Evolutionary conservation across 495 filamentous ascomycete genomes (phyloP).

Genomic region (Rostrohypoxylon terebratum): DNA sequence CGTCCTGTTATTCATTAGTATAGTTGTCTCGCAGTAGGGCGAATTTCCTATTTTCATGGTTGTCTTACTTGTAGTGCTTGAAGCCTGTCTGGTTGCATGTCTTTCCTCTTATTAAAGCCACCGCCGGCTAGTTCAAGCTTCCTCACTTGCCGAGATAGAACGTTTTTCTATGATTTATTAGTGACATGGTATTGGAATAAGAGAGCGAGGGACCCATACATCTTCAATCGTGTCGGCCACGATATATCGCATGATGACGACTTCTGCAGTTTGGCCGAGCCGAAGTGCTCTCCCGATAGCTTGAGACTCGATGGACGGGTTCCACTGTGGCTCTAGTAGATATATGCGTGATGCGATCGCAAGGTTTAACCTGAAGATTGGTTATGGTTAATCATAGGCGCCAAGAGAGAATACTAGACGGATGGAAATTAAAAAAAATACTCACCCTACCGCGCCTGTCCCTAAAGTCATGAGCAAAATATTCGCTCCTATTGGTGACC

Average conservation of each 20-base stretch:
- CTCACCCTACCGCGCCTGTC: neutral
- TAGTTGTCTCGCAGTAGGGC: neutral
- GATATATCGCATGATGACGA: neutral
- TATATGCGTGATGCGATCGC: neutral
- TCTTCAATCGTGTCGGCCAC: neutral
- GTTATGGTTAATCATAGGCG: neutral
- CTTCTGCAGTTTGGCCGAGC: neutral
- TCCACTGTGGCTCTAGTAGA: conserved; percentile 1
- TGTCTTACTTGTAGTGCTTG: neutral
- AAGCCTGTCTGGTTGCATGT: neutral
- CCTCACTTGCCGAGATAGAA: neutral
- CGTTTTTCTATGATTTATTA: neutral
- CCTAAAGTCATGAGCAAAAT: neutral
- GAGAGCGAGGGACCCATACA: neutral
- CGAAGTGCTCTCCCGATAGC: neutral
- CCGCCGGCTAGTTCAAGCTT: neutral
- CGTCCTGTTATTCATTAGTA: neutral
- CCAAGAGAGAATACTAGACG: neutral
- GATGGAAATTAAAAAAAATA: neutral
- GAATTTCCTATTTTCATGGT: neutral
- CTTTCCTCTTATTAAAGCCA: neutral
- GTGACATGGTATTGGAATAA: neutral
- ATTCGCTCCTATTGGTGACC: neutral
- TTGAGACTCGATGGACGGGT: neutral
- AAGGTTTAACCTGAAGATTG: neutral